phyloP scores from a whole-genome alignment of 2,329 filamentous ascomycete species.

The Botryosphaeria agaves region DNA sequence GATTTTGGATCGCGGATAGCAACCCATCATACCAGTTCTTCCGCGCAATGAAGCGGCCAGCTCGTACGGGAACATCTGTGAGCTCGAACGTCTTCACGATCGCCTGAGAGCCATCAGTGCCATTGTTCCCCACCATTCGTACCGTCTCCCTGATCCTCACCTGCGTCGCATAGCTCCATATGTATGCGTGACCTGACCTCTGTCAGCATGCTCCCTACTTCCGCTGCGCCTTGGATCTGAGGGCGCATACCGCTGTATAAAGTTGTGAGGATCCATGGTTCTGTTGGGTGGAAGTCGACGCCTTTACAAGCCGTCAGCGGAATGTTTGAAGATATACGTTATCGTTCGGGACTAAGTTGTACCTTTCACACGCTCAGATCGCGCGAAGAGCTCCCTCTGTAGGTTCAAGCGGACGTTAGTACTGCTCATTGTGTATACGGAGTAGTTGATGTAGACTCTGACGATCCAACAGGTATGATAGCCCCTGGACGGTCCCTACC shows the following conservation, averaged over 20 bases:
- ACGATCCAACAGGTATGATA: conserved; percentile 1
- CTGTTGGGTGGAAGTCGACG: conserved; percentile 75
- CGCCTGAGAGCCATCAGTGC: too few relatives aligned
- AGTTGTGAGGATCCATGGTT: conserved; percentile 56
- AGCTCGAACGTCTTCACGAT: conserved; percentile 99
- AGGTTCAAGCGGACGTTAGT: conserved; percentile 24
- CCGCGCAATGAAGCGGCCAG: conserved; percentile 85
- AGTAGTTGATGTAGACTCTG: background rate
- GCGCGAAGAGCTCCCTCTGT: conserved; percentile 67
- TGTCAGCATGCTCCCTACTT: conserved; percentile 10
- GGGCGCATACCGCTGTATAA: conserved; percentile 67
- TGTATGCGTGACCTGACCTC: conserved; percentile 79
- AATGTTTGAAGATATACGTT: conserved; percentile 1
- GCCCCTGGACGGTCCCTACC: conserved; percentile 20
- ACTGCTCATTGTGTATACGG: conserved; percentile 6
- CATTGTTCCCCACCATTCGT: too few relatives aligned
- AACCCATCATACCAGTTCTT: too few relatives aligned
- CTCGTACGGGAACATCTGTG: conserved; percentile 93
- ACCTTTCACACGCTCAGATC: conserved; percentile 81
- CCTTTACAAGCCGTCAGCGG: conserved; percentile 25
- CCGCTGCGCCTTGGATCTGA: conserved; percentile 1
- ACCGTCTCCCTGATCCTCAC: too few relatives aligned
- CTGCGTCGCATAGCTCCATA: conserved; percentile 96
- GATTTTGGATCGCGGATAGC: too few relatives aligned
- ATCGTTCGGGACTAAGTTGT: conserved; percentile 4